Evolutionary conservation across 2,329 filamentous ascomycete species (phyloP).

Genomic region (Diaporthe vexans): DNA sequence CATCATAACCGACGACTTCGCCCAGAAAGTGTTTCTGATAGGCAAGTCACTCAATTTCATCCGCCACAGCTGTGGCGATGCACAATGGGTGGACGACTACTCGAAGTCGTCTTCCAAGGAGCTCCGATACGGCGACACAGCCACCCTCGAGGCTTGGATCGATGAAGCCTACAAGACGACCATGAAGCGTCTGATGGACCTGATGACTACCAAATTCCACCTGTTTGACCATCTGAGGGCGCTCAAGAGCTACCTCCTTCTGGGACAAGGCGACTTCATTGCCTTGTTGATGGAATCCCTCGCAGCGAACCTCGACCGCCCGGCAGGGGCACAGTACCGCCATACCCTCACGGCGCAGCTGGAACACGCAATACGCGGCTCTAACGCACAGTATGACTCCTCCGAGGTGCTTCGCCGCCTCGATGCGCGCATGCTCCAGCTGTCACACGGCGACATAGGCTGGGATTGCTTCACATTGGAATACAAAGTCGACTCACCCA

Average conservation of each 20-base stretch:
- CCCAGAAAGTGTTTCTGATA: constrained; percentile 96
- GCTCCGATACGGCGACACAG: constrained; percentile 92
- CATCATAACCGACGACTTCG: constrained; percentile 94
- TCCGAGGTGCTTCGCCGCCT: constrained; percentile 91
- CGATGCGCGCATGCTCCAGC: constrained; percentile 97
- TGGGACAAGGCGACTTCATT: constrained; percentile 98
- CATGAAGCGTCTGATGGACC: constrained; percentile 92
- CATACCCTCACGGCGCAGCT: constrained; percentile 98
- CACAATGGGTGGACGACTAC: constrained; percentile 95
- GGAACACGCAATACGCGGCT: constrained; percentile 96
- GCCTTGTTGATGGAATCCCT: constrained; percentile 97
- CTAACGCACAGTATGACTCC: constrained; percentile 95
- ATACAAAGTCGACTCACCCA: constrained; percentile 96
- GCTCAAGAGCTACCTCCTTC: constrained; percentile 92
- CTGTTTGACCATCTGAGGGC: constrained; percentile 93
- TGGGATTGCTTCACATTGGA: constrained; percentile 99
- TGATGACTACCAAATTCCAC: constrained; percentile 97
- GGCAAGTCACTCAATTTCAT: constrained; percentile 99
- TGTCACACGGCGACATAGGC: constrained; percentile 95
- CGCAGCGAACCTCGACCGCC: constrained; percentile 90
- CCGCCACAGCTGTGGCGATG: constrained; percentile 93
- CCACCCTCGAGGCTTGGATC: constrained; percentile 91
- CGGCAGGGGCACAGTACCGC: constrained; percentile 95
- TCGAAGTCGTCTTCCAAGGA: constrained; percentile 94
- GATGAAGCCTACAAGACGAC: constrained; percentile 98